Evolutionary conservation across 2,329 filamentous ascomycete species (phyloP).

Genomic region (Exserohilum turcica): DNA sequence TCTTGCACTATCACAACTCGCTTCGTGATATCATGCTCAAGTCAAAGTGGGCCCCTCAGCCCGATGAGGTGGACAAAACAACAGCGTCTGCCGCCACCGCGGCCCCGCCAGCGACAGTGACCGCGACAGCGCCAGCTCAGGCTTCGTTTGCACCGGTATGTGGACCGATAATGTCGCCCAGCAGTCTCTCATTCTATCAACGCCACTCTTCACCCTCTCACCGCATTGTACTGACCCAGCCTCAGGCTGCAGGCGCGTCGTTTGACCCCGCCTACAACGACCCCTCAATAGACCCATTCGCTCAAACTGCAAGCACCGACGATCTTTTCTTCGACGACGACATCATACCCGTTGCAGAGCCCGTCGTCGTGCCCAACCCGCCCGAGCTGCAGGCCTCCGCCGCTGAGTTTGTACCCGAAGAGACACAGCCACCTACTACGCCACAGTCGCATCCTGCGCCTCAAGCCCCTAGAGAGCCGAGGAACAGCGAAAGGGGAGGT

Average conservation of each 20-base stretch:
- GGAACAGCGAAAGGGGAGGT: slow-evolving; percentile 35
- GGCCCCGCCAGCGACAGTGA: background rate
- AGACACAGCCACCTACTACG: slow-evolving; percentile 21
- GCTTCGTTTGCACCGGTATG: slow-evolving; percentile 15
- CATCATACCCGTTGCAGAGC: slow-evolving; percentile 54
- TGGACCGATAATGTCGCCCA: background rate
- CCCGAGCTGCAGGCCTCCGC: slow-evolving; percentile 25
- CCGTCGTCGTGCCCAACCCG: slow-evolving; percentile 45
- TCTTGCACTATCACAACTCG: background rate
- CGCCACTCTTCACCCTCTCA: slow-evolving; percentile 8
- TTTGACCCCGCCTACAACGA: slow-evolving; percentile 39
- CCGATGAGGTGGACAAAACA: slow-evolving; percentile 13
- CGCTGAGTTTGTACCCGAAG: slow-evolving; percentile 28
- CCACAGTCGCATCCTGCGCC: slow-evolving; percentile 30
- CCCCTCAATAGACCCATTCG: slow-evolving; percentile 51
- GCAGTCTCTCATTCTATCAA: background rate
- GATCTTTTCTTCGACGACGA: slow-evolving; percentile 59
- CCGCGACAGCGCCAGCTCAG: slow-evolving; percentile 16
- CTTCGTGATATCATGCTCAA: slow-evolving; percentile 32
- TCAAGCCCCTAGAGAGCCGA: slow-evolving; percentile 33
- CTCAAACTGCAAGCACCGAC: slow-evolving; percentile 57
- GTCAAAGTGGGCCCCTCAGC: slow-evolving; percentile 41
- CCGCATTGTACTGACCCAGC: slow-evolving; percentile 2
- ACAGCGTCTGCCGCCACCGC: slow-evolving; percentile 5
- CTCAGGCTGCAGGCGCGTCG: slow-evolving; percentile 22